Base-by-base conservation (phyloP, 805 yeast species). In the Metschnikowia koreensis region DNA sequence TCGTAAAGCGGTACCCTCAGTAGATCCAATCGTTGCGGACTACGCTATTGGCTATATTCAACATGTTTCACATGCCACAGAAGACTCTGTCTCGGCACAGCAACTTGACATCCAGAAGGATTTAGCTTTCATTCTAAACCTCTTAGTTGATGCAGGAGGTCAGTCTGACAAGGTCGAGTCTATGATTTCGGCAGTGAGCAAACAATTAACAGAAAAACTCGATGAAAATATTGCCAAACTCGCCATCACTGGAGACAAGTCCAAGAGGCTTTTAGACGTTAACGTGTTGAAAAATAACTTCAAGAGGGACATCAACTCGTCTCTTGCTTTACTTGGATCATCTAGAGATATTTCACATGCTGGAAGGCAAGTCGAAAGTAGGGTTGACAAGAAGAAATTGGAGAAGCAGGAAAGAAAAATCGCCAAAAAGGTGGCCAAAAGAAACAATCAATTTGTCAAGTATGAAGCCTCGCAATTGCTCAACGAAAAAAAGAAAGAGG, bases 321-420 rank as follows among this genome's bases (percentile, higher is more conserved):
- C 92, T 4, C 77, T 91, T 59, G 91, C 89, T 6, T 71, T 89
- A 59, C 70, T 90, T 49, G 90, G 89, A 63, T 90, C 91, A 13
- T 79, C 86, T 13, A 81, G 83, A 55, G 97, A 91, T 65, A 86
- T 94, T 59, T 97, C 92, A 56, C 96, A 92, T 56, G 79, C 96
- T 0, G 97, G 97, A 51, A 82, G 97, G 70, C 84, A 86, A 60
- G 87, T 91, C 75, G 98, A 94, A 69, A 85, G 96, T 42, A 82
- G 96, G 64, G 99, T 94, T 41, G 99, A 94, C 69, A 87, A 87
- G 78, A 92, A 91, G 83, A 94, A 94, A 71, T 83, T 94, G 63
- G 97, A 92, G 66, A 94, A 93, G 70, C 99, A 97, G 52, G 99
- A 94, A 75, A 83, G 91, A 64, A 94, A 94, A 77, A 92, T 94